These are phyloP conservation scores for Coniophora puteana DNA, from an alignment of 1,284 basidiomycete species.

Conservation along the genomic window DNA sequence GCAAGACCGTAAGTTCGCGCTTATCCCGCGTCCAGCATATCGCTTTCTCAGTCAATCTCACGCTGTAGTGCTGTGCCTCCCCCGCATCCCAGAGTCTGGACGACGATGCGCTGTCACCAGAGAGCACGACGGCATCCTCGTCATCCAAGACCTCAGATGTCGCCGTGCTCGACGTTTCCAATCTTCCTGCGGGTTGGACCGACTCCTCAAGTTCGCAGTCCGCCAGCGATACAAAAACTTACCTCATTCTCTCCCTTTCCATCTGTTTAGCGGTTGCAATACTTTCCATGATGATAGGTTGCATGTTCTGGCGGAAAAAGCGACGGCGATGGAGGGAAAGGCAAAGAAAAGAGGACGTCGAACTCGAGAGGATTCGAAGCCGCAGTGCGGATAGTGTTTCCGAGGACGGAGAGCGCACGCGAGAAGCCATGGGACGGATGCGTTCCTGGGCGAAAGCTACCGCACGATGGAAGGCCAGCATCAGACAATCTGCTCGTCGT, in stretches of 20 bases:
- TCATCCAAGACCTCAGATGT: slow-evolving; percentile 15
- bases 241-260: slow-evolving; percentile 58
- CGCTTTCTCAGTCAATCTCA: slow-evolving; percentile 9
- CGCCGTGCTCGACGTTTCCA: slow-evolving; percentile 26
- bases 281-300: slow-evolving; percentile 49
- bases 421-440: slow-evolving; percentile 45
- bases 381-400: slow-evolving; percentile 18
- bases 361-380: slow-evolving; percentile 17
- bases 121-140: slow-evolving; percentile 18
- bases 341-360: slow-evolving; percentile 31
- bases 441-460: slow-evolving; percentile 59
- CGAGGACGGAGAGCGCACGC: slow-evolving; percentile 33
- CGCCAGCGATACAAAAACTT: too few species aligned
- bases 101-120: slow-evolving; percentile 19
- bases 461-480: slow-evolving; percentile 60
- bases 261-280: slow-evolving; percentile 57
- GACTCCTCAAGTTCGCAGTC: slow-evolving; percentile 28
- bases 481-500: slow-evolving; percentile 51
- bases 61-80: slow-evolving; percentile 20
- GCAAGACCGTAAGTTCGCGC: slow-evolving; percentile 48
- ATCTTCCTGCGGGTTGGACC: slow-evolving; percentile 59
- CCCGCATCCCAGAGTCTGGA: slow-evolving; percentile 22
- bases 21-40: slow-evolving; percentile 4
- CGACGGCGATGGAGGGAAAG: slow-evolving; percentile 33
- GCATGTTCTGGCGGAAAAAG: slow-evolving; percentile 57